These are phyloP conservation scores for Periglandula ipomoeae DNA, from an alignment of 2,329 filamentous ascomycete species.

Conservation along the genomic window DNA sequence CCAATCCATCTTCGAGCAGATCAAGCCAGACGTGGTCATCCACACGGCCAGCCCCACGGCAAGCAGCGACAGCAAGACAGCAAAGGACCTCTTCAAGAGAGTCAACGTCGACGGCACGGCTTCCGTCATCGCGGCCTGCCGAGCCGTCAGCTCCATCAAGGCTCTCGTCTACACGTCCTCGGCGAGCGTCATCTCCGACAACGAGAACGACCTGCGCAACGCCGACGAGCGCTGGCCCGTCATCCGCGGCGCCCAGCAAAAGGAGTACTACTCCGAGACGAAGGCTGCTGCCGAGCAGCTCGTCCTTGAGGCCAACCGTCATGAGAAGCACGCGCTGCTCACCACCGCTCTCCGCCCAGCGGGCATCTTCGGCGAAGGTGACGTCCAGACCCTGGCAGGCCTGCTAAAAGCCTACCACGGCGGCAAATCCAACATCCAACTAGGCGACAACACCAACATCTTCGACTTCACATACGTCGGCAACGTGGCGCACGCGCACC, in stretches of 20 bases:
- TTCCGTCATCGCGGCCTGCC: constrained; percentile 66
- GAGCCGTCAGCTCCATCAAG: constrained; percentile 47
- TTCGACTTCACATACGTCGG: constrained; percentile 58
- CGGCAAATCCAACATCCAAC: constrained; percentile 65
- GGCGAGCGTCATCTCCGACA: constrained; percentile 79
- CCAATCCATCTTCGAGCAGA: constrained; percentile 51
- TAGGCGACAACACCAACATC: constrained; percentile 60
- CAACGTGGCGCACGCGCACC: constrained; percentile 65
- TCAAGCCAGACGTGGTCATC: constrained; percentile 74
- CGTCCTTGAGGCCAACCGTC: constrained; percentile 67
- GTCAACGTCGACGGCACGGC: constrained; percentile 85
- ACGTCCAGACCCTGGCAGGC: constrained; percentile 65
- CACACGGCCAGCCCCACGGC: constrained; percentile 73
- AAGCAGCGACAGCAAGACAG: constrained; percentile 41
- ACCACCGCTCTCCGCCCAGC: constrained; percentile 79
- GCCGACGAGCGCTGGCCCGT: constrained; percentile 77
- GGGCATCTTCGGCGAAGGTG: constrained; percentile 85
- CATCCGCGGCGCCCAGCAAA: constrained; percentile 60
- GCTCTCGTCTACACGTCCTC: constrained; percentile 87
- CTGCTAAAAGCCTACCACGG: constrained; percentile 63
- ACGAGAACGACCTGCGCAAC: constrained; percentile 67
- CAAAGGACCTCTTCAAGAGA: constrained; percentile 58
- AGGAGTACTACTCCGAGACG: constrained; percentile 81
- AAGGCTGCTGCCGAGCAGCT: constrained; percentile 70
- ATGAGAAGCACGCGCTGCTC: constrained; percentile 47